Evolutionary conservation across 306 rosid species (phyloP), one percentile per base, ranked within the genome.

Genomic region (Cucurbita ficifolia): DNA sequence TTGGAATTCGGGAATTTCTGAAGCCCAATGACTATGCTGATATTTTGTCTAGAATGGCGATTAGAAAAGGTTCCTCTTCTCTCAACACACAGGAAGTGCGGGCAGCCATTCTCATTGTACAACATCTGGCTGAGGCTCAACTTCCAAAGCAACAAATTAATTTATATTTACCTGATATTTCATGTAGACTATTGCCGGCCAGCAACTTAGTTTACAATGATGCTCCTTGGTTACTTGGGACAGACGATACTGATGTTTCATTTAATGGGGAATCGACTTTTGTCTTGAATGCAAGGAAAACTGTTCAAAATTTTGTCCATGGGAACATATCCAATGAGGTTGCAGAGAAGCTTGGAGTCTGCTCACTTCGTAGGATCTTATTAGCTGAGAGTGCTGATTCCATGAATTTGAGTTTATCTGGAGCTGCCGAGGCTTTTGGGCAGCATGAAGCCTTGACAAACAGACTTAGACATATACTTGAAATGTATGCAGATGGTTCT

Each of bases 401-500:
- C 57, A 83, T 93, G 94, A 93, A 93, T 85, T 81, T 93, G 83
- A 85, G 96, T 78, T 81, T 93, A 77, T 93, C 94, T 73, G 98
- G 98, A 77, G 97, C 97, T 80, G 89, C 94, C 21, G 97, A 90
- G 83, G 98, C 98, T 75, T 93, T 93, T 88, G 98, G 98, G 38
- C 98, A 93, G 83, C 97, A 93, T 45, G 98, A 90, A 82, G 98
- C 98, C 58, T 82, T 93, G 89, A 93, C 98, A 40, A 93, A 96
- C 53, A 90, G 97, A 79, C 98, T 93, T 78, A 90, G 90, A 82
- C 98, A 93, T 82, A 93, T 93, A 83, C 98, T 93, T 83, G 96
- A 93, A 84, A 93, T 93, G 97, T 93, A 93, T 85, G 98, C 94
- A 49, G 98, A 93, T 90, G 98, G 98, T 60, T 94, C 96, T 76